Base-by-base conservation (phyloP, 2,329 filamentous ascomycete genomes). In the Trichoderma endophyticum region DNA sequence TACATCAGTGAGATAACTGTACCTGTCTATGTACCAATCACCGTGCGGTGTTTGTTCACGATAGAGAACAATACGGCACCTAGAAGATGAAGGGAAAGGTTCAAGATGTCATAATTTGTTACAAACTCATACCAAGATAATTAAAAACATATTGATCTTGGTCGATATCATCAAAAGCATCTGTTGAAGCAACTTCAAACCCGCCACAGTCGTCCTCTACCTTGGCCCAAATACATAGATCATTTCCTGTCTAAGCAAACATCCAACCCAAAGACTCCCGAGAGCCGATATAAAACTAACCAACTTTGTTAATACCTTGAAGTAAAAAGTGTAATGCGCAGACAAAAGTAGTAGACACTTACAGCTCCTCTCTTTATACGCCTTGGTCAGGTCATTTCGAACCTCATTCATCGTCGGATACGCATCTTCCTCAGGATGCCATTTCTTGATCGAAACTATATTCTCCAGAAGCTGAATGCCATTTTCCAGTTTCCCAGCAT, bases 401-500 rank as follows among this genome's bases (percentile, higher is more conserved):
- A 71, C 18, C 34, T 66, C 51, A 11, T 71, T 39, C 51, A 36
- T 6, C 15, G 34, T 68, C 6, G 70, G 70, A 56, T 72, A 62
- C 1, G 3, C 6, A 15, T 68, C 63, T 12, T 68, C 63, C 12
- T 68, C 43, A 21, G 18, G 56, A 30, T 72, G 39, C 15, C 26
- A 11, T 6, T 59, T 36, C 57, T 70, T 69, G 51, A 70, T 43
- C 11, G 18, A 18, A 15, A 59, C n/a, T n/a, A 72, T 6, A 6
- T 72, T 26, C 66, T 72, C 66, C 7, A 73, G 54, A 15, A 72
- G 56, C 11, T 56, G 28, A 7, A 72, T 39, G 12, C 70, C 70
- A 7, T 54, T 28, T 21, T 70, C 48, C 6, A 34, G 21, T 30
- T 69, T 71, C 3, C 66, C 65, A n/a, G 51, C 30, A 21, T 21